Evolutionary conservation across 139 green algal species (phyloP).

Genomic region (Parachlorella kessleri): DNA sequence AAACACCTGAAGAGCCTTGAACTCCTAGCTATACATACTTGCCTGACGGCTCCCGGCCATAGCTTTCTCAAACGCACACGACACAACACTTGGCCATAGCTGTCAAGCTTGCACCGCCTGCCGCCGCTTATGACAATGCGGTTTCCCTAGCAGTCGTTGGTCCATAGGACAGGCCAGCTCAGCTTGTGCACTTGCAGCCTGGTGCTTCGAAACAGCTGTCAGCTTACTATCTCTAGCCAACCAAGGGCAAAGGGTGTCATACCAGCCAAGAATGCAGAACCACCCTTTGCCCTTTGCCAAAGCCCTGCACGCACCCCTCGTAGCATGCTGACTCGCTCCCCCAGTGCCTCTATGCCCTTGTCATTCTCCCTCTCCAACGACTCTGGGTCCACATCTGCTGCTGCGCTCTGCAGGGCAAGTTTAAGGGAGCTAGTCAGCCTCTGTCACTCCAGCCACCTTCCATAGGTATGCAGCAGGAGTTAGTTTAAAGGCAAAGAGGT

Average conservation of each 20-base stretch:
- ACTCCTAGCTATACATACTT: too few species aligned
- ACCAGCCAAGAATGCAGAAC: neutral
- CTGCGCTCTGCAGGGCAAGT: neutral
- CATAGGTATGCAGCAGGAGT: neutral
- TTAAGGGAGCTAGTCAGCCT: neutral
- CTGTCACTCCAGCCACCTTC: neutral
- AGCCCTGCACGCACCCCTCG: slow-evolving; percentile 45
- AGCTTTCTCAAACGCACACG: too few species aligned
- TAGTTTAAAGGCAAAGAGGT: neutral
- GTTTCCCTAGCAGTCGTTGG: too few species aligned
- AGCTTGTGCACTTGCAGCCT: too few species aligned
- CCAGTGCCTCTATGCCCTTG: slow-evolving; percentile 56
- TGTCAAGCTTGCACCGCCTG: too few species aligned
- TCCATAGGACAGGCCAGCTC: too few species aligned
- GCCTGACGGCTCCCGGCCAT: too few species aligned
- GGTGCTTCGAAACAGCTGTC: too few species aligned
- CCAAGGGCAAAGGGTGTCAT: too few species aligned
- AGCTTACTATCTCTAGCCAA: too few species aligned
- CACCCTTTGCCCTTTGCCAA: neutral
- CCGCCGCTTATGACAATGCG: too few species aligned
- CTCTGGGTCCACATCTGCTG: slow-evolving; percentile 60
- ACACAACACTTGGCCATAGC: too few species aligned
- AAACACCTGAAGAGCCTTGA: neutral
- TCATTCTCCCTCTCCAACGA: slow-evolving; percentile 77
- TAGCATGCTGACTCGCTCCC: slow-evolving; percentile 63